Conservation (phyloP, 352 stramenopile species). For the Pythium catenulatum region DNA sequence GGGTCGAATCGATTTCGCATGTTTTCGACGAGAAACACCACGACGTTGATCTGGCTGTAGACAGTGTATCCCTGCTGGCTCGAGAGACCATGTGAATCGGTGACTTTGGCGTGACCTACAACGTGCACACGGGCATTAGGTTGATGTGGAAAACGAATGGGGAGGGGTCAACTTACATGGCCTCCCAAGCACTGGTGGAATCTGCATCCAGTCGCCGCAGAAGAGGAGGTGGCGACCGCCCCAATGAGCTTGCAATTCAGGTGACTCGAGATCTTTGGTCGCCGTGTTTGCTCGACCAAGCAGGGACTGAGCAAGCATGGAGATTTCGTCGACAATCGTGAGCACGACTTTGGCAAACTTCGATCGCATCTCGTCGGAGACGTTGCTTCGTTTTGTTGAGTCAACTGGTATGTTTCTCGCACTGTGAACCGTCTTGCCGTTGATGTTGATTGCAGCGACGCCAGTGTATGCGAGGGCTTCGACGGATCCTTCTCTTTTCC, state of each 20-base stretch:
- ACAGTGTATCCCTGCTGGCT: neutral
- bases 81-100: neutral
- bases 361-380: conserved; percentile 41
- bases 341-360: conserved; percentile 38
- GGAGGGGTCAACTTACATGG: conserved; percentile 49
- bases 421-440: conserved; percentile 45
- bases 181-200: conserved; percentile 12
- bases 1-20: neutral
- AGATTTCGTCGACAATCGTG: conserved; percentile 57
- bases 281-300: conserved; percentile 32
- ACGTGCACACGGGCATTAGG: neutral
- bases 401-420: conserved; percentile 39
- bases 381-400: neutral
- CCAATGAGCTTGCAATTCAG: neutral
- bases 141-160: neutral
- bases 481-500: conserved; percentile 11
- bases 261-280: conserved; percentile 30
- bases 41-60: neutral
- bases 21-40: conserved; percentile 9
- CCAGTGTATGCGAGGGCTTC: conserved; percentile 29
- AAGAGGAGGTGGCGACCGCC: conserved; percentile 43
- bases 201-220: conserved; percentile 42
- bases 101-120: neutral
- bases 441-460: conserved; percentile 34
- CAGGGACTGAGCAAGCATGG: conserved; percentile 44